Conservation (phyloP, 2,329 filamentous ascomycete species). For the Pseudogymnoascus sp. region DNA sequence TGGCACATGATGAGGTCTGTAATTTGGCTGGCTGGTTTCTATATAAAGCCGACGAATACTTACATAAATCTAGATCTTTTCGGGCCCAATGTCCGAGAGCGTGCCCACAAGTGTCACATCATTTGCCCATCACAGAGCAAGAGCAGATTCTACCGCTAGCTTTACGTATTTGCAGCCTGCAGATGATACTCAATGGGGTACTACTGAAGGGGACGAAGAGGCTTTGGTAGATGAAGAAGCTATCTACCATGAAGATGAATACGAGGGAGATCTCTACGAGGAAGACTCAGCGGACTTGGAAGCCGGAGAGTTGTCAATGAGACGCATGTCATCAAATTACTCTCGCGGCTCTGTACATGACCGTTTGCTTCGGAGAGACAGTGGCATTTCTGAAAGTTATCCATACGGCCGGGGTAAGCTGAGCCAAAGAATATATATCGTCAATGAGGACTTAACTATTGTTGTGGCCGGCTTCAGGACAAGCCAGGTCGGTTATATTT, state of each 20-base stretch:
- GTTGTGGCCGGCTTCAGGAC: slow-evolving; percentile 88
- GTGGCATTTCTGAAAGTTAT: slow-evolving; percentile 61
- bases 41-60: slow-evolving; percentile 14
- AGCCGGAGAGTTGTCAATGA: slow-evolving; percentile 37
- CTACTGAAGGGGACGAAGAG: slow-evolving; percentile 27
- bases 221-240: slow-evolving; percentile 32
- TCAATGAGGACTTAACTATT: slow-evolving; percentile 88
- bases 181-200: slow-evolving; percentile 41
- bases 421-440: slow-evolving; percentile 88
- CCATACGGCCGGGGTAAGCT: slow-evolving; percentile 53
- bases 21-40: not conserved
- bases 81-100: slow-evolving; percentile 89
- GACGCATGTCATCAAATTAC: slow-evolving; percentile 55
- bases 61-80: slow-evolving; percentile 55
- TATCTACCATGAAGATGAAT: slow-evolving; percentile 33
- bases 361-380: slow-evolving; percentile 65
- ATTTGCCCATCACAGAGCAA: slow-evolving; percentile 74
- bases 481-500: slow-evolving; percentile 57
- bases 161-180: slow-evolving; percentile 84
- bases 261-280: slow-evolving; percentile 25
- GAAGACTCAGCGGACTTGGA: slow-evolving; percentile 29
- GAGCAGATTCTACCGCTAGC: slow-evolving; percentile 78
- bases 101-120: slow-evolving; percentile 91
- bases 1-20: slow-evolving; percentile 86
- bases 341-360: slow-evolving; percentile 51